Evolutionary conservation across 495 filamentous ascomycete species (phyloP).

Genomic region (Trichoderma virens): DNA sequence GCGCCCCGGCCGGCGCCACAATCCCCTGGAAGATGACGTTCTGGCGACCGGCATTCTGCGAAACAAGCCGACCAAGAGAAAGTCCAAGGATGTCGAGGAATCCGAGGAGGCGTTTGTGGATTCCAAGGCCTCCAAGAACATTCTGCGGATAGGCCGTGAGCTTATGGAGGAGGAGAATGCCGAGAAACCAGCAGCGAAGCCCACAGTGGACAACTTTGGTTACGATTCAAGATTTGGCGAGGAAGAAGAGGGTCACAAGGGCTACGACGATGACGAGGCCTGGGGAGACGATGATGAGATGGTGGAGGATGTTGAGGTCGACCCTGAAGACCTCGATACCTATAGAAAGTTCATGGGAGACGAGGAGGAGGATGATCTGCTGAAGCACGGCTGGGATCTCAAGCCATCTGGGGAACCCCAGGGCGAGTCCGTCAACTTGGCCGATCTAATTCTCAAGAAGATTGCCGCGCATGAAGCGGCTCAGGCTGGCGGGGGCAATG

Average conservation of each 20-base stretch:
- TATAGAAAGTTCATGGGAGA: constrained; percentile 84
- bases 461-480: constrained; percentile 86
- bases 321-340: constrained; percentile 79
- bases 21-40: constrained; percentile 67
- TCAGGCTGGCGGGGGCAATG: constrained; percentile 26
- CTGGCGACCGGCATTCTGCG: constrained; percentile 51
- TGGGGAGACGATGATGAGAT: constrained; percentile 66
- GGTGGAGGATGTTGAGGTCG: constrained; percentile 73
- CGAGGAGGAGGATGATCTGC: constrained; percentile 40
- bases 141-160: constrained; percentile 77
- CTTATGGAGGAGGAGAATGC: constrained; percentile 64
- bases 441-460: constrained; percentile 86
- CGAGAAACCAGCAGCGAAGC: constrained; percentile 12
- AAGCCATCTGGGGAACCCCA: constrained; percentile 35
- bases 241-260: constrained; percentile 26
- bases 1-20: constrained; percentile 45
- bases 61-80: constrained; percentile 48
- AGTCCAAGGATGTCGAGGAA: constrained; percentile 48
- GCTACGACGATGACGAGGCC: constrained; percentile 49
- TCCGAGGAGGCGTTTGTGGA: constrained; percentile 64
- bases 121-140: constrained; percentile 77
- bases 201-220: constrained; percentile 31
- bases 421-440: constrained; percentile 65
- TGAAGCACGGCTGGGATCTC: constrained; percentile 41
- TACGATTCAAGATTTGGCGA: constrained; percentile 29